Conservation (phyloP, 495 filamentous ascomycete genomes). For the Podospora anserina region DNA sequence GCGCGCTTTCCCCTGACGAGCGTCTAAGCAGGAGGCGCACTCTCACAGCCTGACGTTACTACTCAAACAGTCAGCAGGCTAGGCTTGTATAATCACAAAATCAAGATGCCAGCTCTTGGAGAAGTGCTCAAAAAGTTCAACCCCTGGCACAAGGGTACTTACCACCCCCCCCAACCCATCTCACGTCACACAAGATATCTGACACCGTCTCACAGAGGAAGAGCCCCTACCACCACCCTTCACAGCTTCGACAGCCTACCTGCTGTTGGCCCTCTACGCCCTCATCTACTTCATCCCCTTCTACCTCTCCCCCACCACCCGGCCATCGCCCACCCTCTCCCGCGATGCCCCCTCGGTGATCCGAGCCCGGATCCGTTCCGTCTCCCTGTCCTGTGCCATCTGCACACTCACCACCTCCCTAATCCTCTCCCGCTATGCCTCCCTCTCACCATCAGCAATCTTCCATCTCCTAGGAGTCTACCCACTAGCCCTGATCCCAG, state of each 20-base stretch:
- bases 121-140: constrained; percentile 27
- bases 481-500: constrained; percentile 63
- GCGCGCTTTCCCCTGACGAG: constrained; percentile 18
- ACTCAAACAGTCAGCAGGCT: neutral
- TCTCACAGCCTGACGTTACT: neutral
- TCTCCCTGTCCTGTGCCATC: constrained; percentile 64
- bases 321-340: constrained; percentile 75
- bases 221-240: constrained; percentile 23
- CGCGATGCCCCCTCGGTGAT: constrained; percentile 90
- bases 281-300: constrained; percentile 86
- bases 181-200: constrained; percentile 4
- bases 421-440: constrained; percentile 45
- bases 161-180: constrained; percentile 3
- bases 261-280: constrained; percentile 66
- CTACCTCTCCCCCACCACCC: constrained; percentile 75
- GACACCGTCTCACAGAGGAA: constrained; percentile 13
- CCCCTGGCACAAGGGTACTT: constrained; percentile 32
- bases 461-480: constrained; percentile 70
- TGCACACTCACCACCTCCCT: constrained; percentile 59
- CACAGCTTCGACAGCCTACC: constrained; percentile 25
- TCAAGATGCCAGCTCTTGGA: constrained; percentile 29
- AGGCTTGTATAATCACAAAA: constrained; percentile 12
- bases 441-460: constrained; percentile 44
- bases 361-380: constrained; percentile 75
- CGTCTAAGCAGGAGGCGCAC: constrained; percentile 16